phyloP scores from a whole-genome alignment of 495 filamentous ascomycete species.

The Trichoderma orchidacearum region DNA sequence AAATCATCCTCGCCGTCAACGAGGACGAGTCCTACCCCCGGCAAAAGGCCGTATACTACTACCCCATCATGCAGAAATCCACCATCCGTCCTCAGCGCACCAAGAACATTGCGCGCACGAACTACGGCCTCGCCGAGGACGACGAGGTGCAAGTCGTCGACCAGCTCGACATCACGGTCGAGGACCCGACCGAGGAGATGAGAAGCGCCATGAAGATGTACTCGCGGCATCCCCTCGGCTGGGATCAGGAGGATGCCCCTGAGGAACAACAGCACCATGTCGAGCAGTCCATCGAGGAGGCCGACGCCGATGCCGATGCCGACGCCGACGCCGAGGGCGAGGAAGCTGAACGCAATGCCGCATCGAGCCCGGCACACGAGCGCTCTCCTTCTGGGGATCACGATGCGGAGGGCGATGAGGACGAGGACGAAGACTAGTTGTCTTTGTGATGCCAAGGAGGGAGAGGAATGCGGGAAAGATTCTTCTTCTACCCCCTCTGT shows the following conservation, averaged over 20 bases:
- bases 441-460: neutral
- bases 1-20: slow-evolving; percentile 36
- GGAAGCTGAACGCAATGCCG: neutral
- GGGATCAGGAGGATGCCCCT: slow-evolving; percentile 14
- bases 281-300: slow-evolving; percentile 1
- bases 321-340: slow-evolving; percentile 3
- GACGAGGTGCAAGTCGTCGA: slow-evolving; percentile 27
- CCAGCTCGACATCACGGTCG: slow-evolving; percentile 28
- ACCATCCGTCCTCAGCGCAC: slow-evolving; percentile 40
- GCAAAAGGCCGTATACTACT: slow-evolving; percentile 73
- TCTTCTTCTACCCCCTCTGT: too few relatives aligned
- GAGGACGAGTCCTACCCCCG: slow-evolving; percentile 12
- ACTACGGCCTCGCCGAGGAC: slow-evolving; percentile 19
- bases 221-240: slow-evolving; percentile 25
- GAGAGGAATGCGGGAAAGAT: too few relatives aligned
- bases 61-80: slow-evolving; percentile 63
- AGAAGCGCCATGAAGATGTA: slow-evolving; percentile 22
- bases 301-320: slow-evolving; percentile 3
- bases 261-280: neutral
- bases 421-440: slow-evolving; percentile 7
- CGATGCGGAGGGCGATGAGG: slow-evolving; percentile 17
- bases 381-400: slow-evolving; percentile 3
- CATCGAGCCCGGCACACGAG: neutral
- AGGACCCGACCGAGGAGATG: slow-evolving; percentile 26
- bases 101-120: slow-evolving; percentile 38